Conservation (phyloP, 2,329 filamentous ascomycete species). For the Salinomyces thailandicus region DNA sequence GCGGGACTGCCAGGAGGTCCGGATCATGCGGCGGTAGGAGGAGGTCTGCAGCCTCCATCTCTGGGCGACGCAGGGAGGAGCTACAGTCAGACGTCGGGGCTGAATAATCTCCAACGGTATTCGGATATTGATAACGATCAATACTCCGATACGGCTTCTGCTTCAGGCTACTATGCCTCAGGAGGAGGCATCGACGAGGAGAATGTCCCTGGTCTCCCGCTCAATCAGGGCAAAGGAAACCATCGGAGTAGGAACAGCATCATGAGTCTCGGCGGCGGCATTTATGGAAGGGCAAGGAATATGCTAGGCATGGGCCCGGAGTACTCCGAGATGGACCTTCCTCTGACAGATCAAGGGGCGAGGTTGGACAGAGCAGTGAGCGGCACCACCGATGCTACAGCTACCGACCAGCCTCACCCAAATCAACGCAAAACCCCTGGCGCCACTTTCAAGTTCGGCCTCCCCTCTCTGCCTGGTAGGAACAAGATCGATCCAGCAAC, state of each 20-base stretch:
- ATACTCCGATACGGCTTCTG: conserved; percentile 49
- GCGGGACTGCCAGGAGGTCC: conserved; percentile 36
- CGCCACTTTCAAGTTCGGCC: conserved; percentile 82
- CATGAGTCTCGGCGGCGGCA: conserved; percentile 71
- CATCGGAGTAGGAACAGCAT: conserved; percentile 71
- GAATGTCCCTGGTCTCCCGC: conserved; percentile 37
- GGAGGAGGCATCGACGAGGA: conserved; percentile 50
- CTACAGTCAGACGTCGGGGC: conserved; percentile 67
- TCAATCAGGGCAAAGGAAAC: conserved; percentile 39
- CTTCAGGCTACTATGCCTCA: conserved; percentile 58
- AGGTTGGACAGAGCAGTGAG: conserved; percentile 10
- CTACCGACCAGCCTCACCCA: conserved; percentile 7
- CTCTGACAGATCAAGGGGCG: conserved; percentile 67
- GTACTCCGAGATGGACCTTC: conserved; percentile 97
- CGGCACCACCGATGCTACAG: conserved; percentile 8
- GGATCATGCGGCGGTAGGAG: conserved; percentile 22
- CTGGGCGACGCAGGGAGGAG: conserved; percentile 28
- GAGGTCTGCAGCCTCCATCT: conserved; percentile 28
- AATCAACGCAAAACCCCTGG: conserved; percentile 49
- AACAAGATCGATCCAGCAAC: conserved; percentile 81
- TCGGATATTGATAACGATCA: conserved; percentile 80
- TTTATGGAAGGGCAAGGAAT: conserved; percentile 80
- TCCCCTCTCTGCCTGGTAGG: conserved; percentile 47
- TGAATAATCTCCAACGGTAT: conserved; percentile 85
- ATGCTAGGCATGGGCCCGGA: conserved; percentile 75